phyloP scores from a whole-genome alignment of 768 basidiomycete genomes.

The Leccinellum luteum region DNA sequence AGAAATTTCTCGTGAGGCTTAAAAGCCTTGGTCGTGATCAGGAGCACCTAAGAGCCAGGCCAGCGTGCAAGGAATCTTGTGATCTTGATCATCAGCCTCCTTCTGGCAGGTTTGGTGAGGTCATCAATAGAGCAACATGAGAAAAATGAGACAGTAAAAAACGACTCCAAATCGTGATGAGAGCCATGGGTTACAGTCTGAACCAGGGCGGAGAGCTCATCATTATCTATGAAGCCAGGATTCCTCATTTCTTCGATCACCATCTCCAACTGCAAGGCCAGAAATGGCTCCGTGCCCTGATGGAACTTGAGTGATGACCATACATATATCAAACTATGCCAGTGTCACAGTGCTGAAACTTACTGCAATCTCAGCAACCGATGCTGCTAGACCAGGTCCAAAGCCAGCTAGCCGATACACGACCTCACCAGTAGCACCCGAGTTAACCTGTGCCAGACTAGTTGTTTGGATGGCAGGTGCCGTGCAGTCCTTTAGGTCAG shows the following conservation, averaged over 20 bases:
- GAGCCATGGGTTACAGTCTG: too few relatives aligned
- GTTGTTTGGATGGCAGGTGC: background rate
- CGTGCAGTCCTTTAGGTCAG: background rate
- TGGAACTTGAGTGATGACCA: background rate
- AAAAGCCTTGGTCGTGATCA: background rate
- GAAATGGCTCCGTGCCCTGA: background rate
- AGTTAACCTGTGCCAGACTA: background rate
- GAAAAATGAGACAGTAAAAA: background rate
- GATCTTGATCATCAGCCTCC: background rate
- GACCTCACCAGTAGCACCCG: background rate
- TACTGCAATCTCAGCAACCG: background rate
- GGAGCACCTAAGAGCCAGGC: background rate
- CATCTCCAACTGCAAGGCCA: background rate
- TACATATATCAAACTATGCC: background rate
- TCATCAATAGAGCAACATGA: background rate
- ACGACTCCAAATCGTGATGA: background rate
- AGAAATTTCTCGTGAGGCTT: background rate
- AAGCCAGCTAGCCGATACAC: too few relatives aligned
- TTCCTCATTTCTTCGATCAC: background rate
- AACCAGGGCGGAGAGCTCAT: too few relatives aligned
- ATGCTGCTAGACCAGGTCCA: too few relatives aligned
- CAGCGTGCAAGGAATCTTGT: background rate
- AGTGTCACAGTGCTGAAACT: too few relatives aligned
- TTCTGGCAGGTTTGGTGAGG: background rate
- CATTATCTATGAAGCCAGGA: background rate